phyloP scores from a whole-genome alignment of 495 filamentous ascomycete species.

The Jackrogersella minutella region DNA sequence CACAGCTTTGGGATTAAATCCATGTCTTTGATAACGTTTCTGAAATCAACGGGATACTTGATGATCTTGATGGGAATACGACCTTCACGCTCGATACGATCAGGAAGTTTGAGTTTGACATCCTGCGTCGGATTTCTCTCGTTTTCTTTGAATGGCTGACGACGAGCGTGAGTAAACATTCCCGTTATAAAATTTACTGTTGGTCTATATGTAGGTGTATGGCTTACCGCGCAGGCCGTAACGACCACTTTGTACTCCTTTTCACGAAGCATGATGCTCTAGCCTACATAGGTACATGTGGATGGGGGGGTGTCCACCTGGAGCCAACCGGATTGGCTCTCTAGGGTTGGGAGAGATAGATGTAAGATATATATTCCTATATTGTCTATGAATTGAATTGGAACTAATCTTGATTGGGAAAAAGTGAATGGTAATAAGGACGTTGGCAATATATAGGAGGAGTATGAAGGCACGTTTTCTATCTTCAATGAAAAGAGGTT shows the following conservation, averaged over 20 bases:
- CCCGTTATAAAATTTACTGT: neutral
- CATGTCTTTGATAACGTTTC: slow-evolving; percentile 17
- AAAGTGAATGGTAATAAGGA: too few relatives aligned
- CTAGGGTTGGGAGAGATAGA: too few relatives aligned
- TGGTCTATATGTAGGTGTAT: neutral
- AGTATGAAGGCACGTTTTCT: too few relatives aligned
- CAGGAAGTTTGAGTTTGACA: slow-evolving; percentile 10
- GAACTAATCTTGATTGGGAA: too few relatives aligned
- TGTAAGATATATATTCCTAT: too few relatives aligned
- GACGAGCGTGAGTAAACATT: neutral
- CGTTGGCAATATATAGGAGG: too few relatives aligned
- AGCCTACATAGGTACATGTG: neutral
- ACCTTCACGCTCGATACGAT: slow-evolving; percentile 3
- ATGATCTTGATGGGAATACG: slow-evolving; percentile 15
- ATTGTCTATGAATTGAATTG: too few relatives aligned
- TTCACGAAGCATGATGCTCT: slow-evolving; percentile 6
- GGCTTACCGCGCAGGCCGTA: slow-evolving; percentile 20
- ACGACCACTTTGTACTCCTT: slow-evolving; percentile 16
- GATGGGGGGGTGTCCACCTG: neutral
- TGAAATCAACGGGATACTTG: slow-evolving; percentile 14
- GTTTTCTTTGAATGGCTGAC: slow-evolving; percentile 18
- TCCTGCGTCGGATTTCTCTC: slow-evolving; percentile 15
- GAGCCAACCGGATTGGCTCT: too few relatives aligned
- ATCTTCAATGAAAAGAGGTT: too few relatives aligned
- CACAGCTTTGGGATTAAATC: slow-evolving; percentile 11